phyloP scores from a whole-genome alignment of 805 yeast genomes.

The Starmerella potacharoeniae region DNA sequence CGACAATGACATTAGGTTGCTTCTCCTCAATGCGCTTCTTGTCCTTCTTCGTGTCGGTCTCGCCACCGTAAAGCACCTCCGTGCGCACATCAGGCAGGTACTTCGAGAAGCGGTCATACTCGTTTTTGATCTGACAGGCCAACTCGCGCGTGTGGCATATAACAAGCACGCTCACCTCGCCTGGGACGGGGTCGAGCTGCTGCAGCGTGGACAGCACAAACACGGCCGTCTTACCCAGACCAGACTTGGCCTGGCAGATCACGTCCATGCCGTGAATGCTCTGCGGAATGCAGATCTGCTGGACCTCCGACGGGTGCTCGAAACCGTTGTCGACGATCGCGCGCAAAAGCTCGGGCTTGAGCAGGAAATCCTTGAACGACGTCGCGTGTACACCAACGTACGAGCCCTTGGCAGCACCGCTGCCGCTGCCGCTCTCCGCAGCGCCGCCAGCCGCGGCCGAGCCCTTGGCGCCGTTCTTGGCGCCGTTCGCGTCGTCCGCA shows the following conservation, averaged over 20 bases:
- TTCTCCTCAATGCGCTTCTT: constrained; percentile 82
- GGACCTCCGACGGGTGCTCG: constrained; percentile 99
- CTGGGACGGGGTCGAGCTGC: constrained; percentile 94
- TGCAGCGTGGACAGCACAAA: constrained; percentile 91
- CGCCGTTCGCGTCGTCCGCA: not conserved
- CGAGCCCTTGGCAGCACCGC: constrained; percentile 69
- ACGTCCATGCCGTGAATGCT: constrained; percentile 96
- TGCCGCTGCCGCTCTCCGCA: constrained; percentile 24
- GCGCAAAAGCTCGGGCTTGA: constrained; percentile 92
- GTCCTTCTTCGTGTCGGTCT: constrained; percentile 63
- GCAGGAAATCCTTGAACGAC: constrained; percentile 92
- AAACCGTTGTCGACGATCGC: constrained; percentile 99
- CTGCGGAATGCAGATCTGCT: constrained; percentile 97
- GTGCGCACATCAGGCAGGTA: constrained; percentile 97
- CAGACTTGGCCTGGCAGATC: constrained; percentile 97
- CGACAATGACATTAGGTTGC: constrained; percentile 92
- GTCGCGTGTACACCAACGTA: constrained; percentile 97
- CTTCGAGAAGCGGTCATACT: constrained; percentile 93
- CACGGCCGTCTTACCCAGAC: constrained; percentile 98
- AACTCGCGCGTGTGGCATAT: constrained; percentile 97
- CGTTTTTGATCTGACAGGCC: constrained; percentile 96
- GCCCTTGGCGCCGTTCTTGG: constrained; percentile 4
- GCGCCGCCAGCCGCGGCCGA: constrained; percentile 32
- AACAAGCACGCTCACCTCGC: constrained; percentile 88
- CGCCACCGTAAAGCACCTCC: constrained; percentile 95